Evolutionary conservation across 345 rosid genomes (phyloP), one percentile per base, ranked within the genome.

Genomic region (Populus ilicifolia): DNA sequence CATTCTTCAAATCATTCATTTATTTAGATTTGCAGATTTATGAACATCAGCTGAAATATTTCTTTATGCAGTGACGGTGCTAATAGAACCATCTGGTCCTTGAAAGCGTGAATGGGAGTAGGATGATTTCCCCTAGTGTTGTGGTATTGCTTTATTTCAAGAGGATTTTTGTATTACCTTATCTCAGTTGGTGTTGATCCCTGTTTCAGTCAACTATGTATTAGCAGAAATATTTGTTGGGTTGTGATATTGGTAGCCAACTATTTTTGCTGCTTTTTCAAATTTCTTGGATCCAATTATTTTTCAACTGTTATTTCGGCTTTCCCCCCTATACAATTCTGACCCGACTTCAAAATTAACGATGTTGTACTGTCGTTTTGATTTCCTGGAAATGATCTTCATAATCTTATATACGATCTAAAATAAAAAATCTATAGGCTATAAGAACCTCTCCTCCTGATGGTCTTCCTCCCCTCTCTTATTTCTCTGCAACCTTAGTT

Each of bases 61-160:
- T 67, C 6, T 44, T 27, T 69, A 48, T 74, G 78, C 74, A 74
- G 75, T 74, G 71, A 74, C 56, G 52, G 41, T 39, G 67, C 56
- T 33, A 54, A 5, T 6, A 43, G 64, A 62, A 20, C 16, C 64
- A 23, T 38, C 21, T 43, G 25, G 43, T 63, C n/a, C 59, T 27
- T 74, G 18, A 68, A 27, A n/a, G 56, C 8, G 68, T 54, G 69
- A 66, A 61, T 35, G 74, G 27, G 70, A 59, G 70, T 50, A 68
- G 63, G 38, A 69, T 41, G 70, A 61, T 79, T 73, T 74, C 39
- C 78, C 70, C 50, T 54, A 36, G 5, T 70, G 64, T 63, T 74
- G 66, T 74, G 36, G 6, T 25, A 20, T 48, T 74, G 74, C 48
- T 68, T 29, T 78, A 29, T 27, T 36, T 39, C 27, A 72, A 66